These are phyloP conservation scores for Sedum album DNA, from an alignment of 164 flowering plant genomes.

Conservation along the genomic window DNA sequence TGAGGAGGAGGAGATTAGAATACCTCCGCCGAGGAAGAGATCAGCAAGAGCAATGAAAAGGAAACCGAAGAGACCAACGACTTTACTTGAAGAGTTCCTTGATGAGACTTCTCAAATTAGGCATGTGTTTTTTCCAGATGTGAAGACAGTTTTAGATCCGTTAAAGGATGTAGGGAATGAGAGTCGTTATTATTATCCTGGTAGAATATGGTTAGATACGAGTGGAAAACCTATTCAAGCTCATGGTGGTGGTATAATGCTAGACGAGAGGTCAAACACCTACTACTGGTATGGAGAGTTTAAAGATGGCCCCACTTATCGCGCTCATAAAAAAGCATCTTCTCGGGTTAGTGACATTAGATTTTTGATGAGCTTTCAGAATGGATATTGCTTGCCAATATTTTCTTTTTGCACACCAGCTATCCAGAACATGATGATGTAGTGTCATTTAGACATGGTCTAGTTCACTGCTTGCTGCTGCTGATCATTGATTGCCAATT, in stretches of 20 bases:
- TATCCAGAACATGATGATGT: too few species aligned
- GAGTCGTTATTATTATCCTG: slow-evolving; percentile 58
- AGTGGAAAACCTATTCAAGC: slow-evolving; percentile 95
- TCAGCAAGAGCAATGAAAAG: slow-evolving; percentile 81
- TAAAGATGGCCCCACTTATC: slow-evolving; percentile 94
- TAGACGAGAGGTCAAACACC: slow-evolving; percentile 44
- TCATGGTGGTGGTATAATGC: slow-evolving; percentile 93
- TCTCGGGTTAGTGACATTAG: slow-evolving; percentile 62
- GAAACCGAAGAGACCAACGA: slow-evolving; percentile 48
- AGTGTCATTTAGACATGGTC: too few species aligned
- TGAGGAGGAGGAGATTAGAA: slow-evolving; percentile 69
- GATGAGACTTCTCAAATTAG: slow-evolving; percentile 80
- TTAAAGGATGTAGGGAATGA: slow-evolving; percentile 43
- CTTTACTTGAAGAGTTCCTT: slow-evolving; percentile 83
- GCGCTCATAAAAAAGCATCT: slow-evolving; percentile 74
- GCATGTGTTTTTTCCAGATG: slow-evolving; percentile 68
- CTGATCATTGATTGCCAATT: too few species aligned
- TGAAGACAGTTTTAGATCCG: slow-evolving; percentile 60
- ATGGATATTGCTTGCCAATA: too few species aligned
- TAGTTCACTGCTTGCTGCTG: too few species aligned
- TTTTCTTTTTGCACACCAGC: too few species aligned
- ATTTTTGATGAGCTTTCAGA: neutral
- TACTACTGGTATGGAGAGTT: slow-evolving; percentile 99
- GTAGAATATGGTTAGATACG: slow-evolving; percentile 90
- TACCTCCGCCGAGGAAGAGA: slow-evolving; percentile 71